Evolutionary conservation across 768 basidiomycete genomes (phyloP).

Genomic region (Trichaptum fuscoviolaceum): DNA sequence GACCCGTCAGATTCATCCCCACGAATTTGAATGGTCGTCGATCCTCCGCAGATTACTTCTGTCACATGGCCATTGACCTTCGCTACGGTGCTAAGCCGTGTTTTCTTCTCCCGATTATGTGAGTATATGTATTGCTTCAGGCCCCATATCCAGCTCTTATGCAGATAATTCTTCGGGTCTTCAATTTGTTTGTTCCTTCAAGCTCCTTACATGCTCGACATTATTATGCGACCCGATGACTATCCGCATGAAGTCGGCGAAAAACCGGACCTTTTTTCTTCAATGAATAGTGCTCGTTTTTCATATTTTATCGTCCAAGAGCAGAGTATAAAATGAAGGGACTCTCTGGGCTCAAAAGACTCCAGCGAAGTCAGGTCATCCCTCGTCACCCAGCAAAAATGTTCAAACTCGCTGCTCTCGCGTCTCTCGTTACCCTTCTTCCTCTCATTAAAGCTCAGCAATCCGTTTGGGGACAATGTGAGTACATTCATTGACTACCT

Average conservation of each 20-base stretch:
- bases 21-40: neutral
- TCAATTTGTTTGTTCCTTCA: neutral
- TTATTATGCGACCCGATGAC: constrained; percentile 6
- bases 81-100: neutral
- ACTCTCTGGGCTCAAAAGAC: neutral
- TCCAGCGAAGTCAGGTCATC: neutral
- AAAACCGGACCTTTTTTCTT: constrained; percentile 8
- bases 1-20: neutral
- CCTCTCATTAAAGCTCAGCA: constrained; percentile 41
- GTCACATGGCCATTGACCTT: neutral
- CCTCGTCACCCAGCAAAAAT: constrained; percentile 24
- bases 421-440: constrained; percentile 37
- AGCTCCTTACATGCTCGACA: neutral
- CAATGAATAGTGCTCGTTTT: neutral
- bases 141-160: neutral
- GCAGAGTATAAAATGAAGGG: neutral
- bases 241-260: constrained; percentile 3
- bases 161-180: neutral
- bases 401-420: constrained; percentile 43
- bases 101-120: neutral
- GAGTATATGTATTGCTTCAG: neutral
- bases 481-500: neutral
- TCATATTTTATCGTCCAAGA: neutral
- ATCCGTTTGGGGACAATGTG: constrained; percentile 45
- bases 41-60: neutral